A percentile compares a stretch with the other conserved stretches of the same genome.
These are phyloP conservation scores for Lachnellula occidentalis DNA, from an alignment of 2,329 filamentous ascomycete species.

Conservation along the genomic window DNA sequence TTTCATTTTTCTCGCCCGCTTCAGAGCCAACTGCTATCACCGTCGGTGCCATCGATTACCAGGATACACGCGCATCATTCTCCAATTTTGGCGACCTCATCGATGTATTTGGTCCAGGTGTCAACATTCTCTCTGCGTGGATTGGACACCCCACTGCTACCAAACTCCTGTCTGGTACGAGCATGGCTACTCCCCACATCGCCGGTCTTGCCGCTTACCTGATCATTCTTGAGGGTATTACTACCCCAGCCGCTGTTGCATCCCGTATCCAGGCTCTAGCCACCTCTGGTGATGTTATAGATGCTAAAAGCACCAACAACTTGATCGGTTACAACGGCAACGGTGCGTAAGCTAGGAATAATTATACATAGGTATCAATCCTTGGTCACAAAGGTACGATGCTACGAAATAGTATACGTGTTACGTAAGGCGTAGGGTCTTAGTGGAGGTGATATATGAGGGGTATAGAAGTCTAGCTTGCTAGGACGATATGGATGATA, in stretches of 20 bases:
- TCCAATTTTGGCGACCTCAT: constrained; percentile 46
- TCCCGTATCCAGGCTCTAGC: constrained; percentile 34
- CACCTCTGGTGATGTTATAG: constrained; percentile 37
- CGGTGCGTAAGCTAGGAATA: constrained; percentile 22
- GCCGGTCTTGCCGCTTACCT: constrained; percentile 64
- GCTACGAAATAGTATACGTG: no score
- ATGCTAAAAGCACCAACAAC: constrained; percentile 43
- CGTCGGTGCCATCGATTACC: constrained; percentile 43
- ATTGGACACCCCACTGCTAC: constrained; percentile 36
- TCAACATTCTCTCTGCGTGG: constrained; percentile 43
- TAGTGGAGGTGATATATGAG: no score
- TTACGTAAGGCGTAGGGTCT: no score
- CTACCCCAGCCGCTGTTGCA: constrained; percentile 36
- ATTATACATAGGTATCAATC: no score
- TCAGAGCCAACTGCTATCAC: constrained; percentile 44
- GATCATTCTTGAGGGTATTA: constrained; percentile 42
- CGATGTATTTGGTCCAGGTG: constrained; percentile 48
- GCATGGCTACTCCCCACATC: constrained; percentile 63
- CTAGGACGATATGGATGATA: no score
- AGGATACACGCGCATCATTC: constrained; percentile 38
- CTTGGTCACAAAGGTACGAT: no score
- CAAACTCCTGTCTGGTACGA: constrained; percentile 52
- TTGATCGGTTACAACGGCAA: constrained; percentile 51
- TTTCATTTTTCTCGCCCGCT: constrained; percentile 41
- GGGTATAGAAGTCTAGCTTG: no score